Evolutionary conservation across 78 protist species (phyloP).

Genomic region (Pelomyxa schiedti): DNA sequence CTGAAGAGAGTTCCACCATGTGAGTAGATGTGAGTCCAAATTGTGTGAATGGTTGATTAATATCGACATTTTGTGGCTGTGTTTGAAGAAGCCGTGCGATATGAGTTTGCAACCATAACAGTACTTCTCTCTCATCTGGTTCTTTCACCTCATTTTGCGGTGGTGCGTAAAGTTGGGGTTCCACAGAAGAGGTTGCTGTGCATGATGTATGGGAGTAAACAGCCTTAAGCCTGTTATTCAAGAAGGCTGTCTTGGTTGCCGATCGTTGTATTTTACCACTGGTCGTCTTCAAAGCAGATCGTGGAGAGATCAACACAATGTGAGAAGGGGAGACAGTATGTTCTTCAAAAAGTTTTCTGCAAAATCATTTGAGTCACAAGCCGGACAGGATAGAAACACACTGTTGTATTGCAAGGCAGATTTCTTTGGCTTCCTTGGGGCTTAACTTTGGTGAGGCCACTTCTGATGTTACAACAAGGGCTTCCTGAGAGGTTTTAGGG

Average conservation of each 20-base stretch:
- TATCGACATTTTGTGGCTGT: neutral
- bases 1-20: neutral
- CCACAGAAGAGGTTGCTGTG: neutral
- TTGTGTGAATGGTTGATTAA: neutral
- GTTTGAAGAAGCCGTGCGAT: neutral
- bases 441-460: neutral
- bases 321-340: neutral
- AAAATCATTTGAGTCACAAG: neutral
- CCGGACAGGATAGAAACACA: no score
- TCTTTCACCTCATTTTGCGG: neutral
- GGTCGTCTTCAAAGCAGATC: neutral
- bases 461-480: neutral
- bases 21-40: neutral
- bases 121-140: neutral
- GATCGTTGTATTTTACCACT: neutral
- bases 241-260: neutral
- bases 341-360: neutral
- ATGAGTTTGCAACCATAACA: no score
- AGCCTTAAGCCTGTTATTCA: neutral
- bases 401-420: no score
- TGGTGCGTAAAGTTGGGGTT: neutral
- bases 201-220: no score
- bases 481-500: no score
- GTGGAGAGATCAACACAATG: neutral
- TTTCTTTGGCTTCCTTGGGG: neutral